These are phyloP conservation scores for Trichophyton benhamiae DNA, from an alignment of 2,329 filamentous ascomycete genomes.

Conservation along the genomic window DNA sequence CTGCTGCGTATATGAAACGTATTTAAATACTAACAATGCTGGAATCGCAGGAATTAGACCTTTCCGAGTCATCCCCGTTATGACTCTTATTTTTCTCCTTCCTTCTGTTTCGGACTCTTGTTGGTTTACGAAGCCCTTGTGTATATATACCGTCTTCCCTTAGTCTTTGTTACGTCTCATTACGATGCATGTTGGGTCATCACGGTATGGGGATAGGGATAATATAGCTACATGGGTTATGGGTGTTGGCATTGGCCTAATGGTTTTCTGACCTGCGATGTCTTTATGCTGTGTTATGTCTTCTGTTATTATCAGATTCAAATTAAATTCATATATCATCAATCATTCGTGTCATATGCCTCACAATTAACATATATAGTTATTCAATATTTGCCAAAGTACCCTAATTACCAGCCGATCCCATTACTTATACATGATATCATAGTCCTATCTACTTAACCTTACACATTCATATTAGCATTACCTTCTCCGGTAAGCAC, in stretches of 20 bases:
- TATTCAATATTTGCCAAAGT: background rate
- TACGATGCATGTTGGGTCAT: background rate
- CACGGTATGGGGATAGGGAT: background rate
- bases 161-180: background rate
- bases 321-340: too few relatives aligned
- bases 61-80: background rate
- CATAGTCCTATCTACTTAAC: background rate
- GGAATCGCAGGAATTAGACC: background rate
- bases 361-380: background rate
- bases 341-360: too few relatives aligned
- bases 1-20: background rate
- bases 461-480: background rate
- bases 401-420: background rate
- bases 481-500: background rate
- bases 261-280: too few relatives aligned
- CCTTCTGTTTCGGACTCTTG: background rate
- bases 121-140: background rate
- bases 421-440: background rate
- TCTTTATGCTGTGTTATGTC: too few relatives aligned
- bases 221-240: background rate
- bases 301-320: too few relatives aligned
- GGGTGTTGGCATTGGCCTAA: background rate
- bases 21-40: background rate
- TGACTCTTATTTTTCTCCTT: background rate
- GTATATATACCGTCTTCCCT: background rate